phyloP scores from a whole-genome alignment of 768 basidiomycete genomes.

The Suillus hirtellus region DNA sequence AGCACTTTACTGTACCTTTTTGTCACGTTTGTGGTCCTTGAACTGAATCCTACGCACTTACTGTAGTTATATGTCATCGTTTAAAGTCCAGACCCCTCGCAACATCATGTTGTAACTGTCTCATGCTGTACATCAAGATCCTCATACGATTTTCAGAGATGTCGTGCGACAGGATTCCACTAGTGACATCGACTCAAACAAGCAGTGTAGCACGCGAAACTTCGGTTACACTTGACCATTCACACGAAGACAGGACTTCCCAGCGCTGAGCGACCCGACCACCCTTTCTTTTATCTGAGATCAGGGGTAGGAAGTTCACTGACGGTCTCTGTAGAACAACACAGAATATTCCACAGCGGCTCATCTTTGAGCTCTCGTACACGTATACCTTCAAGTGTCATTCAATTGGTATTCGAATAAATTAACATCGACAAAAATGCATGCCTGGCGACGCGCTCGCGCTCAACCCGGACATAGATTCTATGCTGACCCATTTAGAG shows the following conservation, averaged over 20 bases:
- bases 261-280: not conserved
- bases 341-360: not conserved
- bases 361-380: not conserved
- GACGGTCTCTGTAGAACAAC: not conserved
- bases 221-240: not conserved
- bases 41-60: not conserved
- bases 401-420: not conserved
- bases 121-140: not conserved
- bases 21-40: not conserved
- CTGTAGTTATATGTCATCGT: not conserved
- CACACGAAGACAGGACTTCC: not conserved
- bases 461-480: not conserved
- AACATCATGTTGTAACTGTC: not conserved
- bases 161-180: not conserved
- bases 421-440: not conserved
- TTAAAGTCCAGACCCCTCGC: not conserved
- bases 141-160: not conserved
- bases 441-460: not conserved
- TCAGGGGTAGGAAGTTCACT: not conserved
- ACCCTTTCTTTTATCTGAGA: not conserved
- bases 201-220: not conserved
- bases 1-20: not conserved
- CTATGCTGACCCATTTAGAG: conserved; percentile 2
- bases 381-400: not conserved
- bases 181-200: not conserved